Conservation (phyloP, 2,329 filamentous ascomycete species). For the Fusarium clavum region DNA sequence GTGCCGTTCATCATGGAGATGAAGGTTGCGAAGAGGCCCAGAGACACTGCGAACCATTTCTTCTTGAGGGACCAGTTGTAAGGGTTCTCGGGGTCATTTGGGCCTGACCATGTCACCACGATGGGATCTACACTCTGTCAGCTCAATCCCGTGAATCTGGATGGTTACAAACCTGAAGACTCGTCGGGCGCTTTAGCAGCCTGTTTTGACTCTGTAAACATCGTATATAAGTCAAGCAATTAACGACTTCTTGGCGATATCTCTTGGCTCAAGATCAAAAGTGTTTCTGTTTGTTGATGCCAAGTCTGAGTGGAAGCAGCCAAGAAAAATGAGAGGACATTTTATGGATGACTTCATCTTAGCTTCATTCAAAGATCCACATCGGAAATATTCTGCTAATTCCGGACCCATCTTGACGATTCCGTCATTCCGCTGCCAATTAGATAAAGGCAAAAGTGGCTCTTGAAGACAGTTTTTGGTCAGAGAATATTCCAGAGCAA, state of each 20-base stretch:
- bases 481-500: background rate
- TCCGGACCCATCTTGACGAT: conserved; percentile 7
- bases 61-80: conserved; percentile 31
- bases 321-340: conserved; percentile 4
- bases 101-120: conserved; percentile 18
- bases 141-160: background rate
- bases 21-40: conserved; percentile 26
- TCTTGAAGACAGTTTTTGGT: background rate
- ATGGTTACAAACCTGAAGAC: too few species aligned
- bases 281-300: conserved; percentile 9
- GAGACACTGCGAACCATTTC: conserved; percentile 22
- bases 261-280: background rate
- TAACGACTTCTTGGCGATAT: background rate
- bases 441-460: background rate
- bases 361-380: background rate
- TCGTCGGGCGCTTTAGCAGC: too few species aligned
- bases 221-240: background rate
- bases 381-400: conserved; percentile 1
- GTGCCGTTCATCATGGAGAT: conserved; percentile 34
- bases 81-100: conserved; percentile 16
- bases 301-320: conserved; percentile 7
- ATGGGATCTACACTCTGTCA: background rate
- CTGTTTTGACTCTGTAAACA: background rate
- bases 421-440: background rate
- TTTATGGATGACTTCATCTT: conserved; percentile 18